These are phyloP conservation scores for Pterocarpus macrocarpus DNA, from an alignment of 306 rosid species.

Conservation along the genomic window DNA sequence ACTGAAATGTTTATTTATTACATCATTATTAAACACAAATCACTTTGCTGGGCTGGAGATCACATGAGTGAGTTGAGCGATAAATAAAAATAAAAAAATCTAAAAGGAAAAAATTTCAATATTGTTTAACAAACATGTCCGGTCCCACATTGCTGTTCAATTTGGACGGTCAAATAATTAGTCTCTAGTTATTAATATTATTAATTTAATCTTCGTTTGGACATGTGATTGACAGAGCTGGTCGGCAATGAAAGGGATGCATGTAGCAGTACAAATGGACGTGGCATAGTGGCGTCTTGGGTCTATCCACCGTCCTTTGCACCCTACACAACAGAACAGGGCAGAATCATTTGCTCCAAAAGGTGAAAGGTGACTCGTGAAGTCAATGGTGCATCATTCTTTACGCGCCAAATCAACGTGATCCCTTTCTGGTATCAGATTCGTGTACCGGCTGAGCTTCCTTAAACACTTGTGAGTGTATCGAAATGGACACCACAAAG, in stretches of 20 bases:
- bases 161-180: too few relatives aligned
- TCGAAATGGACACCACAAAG: constrained; percentile 24
- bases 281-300: neutral
- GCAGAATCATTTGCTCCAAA: neutral
- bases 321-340: neutral
- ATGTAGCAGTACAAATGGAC: neutral
- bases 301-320: neutral
- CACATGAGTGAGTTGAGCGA: too few relatives aligned
- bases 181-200: too few relatives aligned
- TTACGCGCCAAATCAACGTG: neutral
- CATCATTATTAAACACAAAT: too few relatives aligned
- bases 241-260: neutral
- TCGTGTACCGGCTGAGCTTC: too few relatives aligned
- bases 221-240: neutral
- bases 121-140: too few relatives aligned
- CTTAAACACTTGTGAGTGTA: neutral
- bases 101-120: too few relatives aligned
- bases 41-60: too few relatives aligned
- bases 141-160: too few relatives aligned
- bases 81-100: too few relatives aligned
- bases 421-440: neutral
- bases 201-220: too few relatives aligned
- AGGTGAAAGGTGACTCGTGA: neutral
- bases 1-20: too few relatives aligned
- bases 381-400: neutral